Percentiles rank a stretch among this genome's conserved stretches.
Conservation (phyloP, 2,329 filamentous ascomycete species). For the Aspergillus phoenicis region DNA sequence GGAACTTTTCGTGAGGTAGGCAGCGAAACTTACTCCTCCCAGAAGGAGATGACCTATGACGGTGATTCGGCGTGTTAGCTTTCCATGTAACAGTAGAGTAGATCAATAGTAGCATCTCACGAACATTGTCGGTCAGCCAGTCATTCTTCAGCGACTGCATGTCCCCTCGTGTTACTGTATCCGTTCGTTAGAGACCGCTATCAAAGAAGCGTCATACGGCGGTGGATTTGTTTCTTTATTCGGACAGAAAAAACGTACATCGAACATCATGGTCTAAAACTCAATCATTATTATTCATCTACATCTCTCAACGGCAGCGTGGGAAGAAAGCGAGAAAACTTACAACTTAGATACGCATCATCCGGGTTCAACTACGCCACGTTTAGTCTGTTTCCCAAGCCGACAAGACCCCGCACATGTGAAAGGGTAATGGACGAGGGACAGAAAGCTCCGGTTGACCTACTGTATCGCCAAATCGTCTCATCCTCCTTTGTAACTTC, state of each 20-base stretch:
- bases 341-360: constrained; percentile 71
- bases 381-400: constrained; percentile 23
- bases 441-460: constrained; percentile 18
- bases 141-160: constrained; percentile 85
- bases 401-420: background rate
- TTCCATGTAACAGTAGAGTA: constrained; percentile 2
- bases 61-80: constrained; percentile 25
- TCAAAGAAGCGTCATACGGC: background rate
- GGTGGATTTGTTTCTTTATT: background rate
- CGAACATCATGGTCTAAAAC: constrained; percentile 64
- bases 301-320: background rate
- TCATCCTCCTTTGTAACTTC: constrained; percentile 41
- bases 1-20: background rate
- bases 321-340: constrained; percentile 40
- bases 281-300: constrained; percentile 17
- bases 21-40: constrained; percentile 74
- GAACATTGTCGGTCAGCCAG: constrained; percentile 95
- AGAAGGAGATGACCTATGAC: constrained; percentile 84
- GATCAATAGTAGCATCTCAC: constrained; percentile 32
- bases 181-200: constrained; percentile 18
- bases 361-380: constrained; percentile 56
- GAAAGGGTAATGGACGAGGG: background rate
- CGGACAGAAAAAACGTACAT: constrained; percentile 50
- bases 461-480: constrained; percentile 42
- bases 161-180: constrained; percentile 80